Evolutionary conservation across 495 filamentous ascomycete species (phyloP), one percentile per base, ranked within the genome.

Genomic region (Penicillium manginii): DNA sequence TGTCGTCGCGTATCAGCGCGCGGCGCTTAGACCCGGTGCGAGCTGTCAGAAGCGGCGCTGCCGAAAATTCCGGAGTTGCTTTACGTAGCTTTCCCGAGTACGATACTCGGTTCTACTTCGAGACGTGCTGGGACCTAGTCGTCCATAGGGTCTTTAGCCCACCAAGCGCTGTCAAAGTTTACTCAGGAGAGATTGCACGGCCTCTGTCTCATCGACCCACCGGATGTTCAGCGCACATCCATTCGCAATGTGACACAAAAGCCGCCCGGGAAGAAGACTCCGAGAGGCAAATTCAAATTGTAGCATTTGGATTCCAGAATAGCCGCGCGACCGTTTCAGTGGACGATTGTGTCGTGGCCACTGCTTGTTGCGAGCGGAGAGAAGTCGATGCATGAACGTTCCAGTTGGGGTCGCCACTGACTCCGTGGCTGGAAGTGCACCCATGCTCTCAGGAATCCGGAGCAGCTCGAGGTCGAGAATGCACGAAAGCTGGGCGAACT

Each of bases 11-110:
- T 57, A 64, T 64, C 46, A 58, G 35, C 29, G 35, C 29, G 31
- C 39, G 2, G 6, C 19, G 18, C 49, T 45, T 8, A 18, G 35
- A 35, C 43, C 26, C 46, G 31, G 54, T 60, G 55, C 37, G 61
- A 62, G 63, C 59, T 62, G 56, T 65, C 63, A 62, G 56, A 62
- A 57, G 23, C 48, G 48, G 48, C 45, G 22, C 21, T 26, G 45
- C 45, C 10, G 19, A 12, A n/a, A 19, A 12, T 22, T 33, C 26
- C 45, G 21, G 45, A 5, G 26, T 29, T 7, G 6, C 26, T 26
- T 22, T 33, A 26, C 26, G 26, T 29, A 29, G 6, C 26, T 26
- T 22, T 33, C 26, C 45, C 12, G 45, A 19, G 45, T 43, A 43
- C 40, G 15, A 9, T 21, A 43, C 1, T 43, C 40, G n/a, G 17